Base-by-base conservation (phyloP, 805 yeast genomes). In the Komagataella ulmi region DNA sequence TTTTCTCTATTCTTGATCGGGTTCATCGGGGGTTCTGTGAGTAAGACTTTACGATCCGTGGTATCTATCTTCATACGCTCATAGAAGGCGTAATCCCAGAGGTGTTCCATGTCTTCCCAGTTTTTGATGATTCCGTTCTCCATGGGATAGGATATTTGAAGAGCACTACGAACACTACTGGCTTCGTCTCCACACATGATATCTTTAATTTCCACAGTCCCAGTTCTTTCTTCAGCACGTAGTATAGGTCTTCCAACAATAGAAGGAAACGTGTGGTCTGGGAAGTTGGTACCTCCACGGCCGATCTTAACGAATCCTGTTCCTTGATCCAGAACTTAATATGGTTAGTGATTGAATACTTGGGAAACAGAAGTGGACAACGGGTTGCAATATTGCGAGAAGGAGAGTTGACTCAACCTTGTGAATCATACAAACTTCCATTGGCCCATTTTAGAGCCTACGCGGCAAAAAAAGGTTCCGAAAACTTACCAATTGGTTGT, bases 101-200 rank as follows among this genome's bases (percentile, higher is more conserved):
- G 74, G 61, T 90, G 90, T 61, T 88, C 96, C 98, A 93, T 93
- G 66, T 93, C 99, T 60, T 90, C 96, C 99, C 99, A 93, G 67
- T 90, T 88, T 64, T 83, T 85, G 65, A 93, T 91, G 61, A 93
- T 88, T 62, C 99, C 99, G 65, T 93, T 93, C 69, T 93, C 99
- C 98, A 93, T 90, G 10, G 99, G 99, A 63, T 93, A 93, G n/a
- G 90, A 82, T 53, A 93, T 80, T 69, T 93, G 96, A 54, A 93
- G 75, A 57, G 90, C 79, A 2, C 96, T 83, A 61, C 99, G 80
- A 43, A 87, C 95, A 24, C 85, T 85, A 57, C 87, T 79, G 49
- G 99, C 99, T 64, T 93, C 98, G 58, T 83, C 85, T 57, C 99
- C 99, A 62, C 97, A 90, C 99, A 93, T 93, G 60, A 93, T 88